Evolutionary conservation across 1,139 yeast genomes (phyloP).

Genomic region (Tardiomyces depauwii): DNA sequence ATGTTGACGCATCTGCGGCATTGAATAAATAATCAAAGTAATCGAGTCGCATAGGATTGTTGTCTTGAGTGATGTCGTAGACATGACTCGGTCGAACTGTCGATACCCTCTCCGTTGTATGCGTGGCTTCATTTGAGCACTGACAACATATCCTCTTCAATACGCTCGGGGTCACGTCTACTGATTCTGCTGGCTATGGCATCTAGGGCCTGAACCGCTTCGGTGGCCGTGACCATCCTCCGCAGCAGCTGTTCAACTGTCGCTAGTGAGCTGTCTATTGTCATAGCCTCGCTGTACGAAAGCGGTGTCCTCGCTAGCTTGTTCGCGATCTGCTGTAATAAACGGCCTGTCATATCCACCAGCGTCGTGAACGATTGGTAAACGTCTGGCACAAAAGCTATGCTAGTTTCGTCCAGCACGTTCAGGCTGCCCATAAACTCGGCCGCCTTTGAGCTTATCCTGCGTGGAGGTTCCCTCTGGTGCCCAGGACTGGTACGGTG

Average conservation of each 20-base stretch:
- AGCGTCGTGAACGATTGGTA: neutral
- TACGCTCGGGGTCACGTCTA: neutral
- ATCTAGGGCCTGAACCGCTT: neutral
- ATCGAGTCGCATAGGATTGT: too few relatives aligned
- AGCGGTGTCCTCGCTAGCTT: neutral
- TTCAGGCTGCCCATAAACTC: neutral
- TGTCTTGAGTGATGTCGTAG: too few relatives aligned
- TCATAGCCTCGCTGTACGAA: neutral
- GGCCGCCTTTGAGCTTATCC: neutral
- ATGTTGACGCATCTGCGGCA: too few relatives aligned
- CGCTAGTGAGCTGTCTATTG: neutral
- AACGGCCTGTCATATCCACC: neutral
- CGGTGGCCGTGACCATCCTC: neutral
- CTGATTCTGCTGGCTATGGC: neutral
- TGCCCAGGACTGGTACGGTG: neutral
- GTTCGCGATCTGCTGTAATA: neutral
- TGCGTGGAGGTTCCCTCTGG: neutral
- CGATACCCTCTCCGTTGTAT: too few relatives aligned
- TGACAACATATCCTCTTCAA: neutral
- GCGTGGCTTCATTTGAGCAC: too few relatives aligned
- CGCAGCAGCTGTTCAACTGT: neutral
- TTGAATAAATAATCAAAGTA: too few relatives aligned
- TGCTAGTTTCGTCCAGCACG: neutral
- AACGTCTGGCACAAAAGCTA: neutral
- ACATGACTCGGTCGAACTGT: too few relatives aligned